A percentile compares a stretch with the other conserved stretches of the same genome.
These are phyloP conservation scores for Talaromyces sp. DNA, from an alignment of 2,329 filamentous ascomycete genomes.

Conservation along the genomic window DNA sequence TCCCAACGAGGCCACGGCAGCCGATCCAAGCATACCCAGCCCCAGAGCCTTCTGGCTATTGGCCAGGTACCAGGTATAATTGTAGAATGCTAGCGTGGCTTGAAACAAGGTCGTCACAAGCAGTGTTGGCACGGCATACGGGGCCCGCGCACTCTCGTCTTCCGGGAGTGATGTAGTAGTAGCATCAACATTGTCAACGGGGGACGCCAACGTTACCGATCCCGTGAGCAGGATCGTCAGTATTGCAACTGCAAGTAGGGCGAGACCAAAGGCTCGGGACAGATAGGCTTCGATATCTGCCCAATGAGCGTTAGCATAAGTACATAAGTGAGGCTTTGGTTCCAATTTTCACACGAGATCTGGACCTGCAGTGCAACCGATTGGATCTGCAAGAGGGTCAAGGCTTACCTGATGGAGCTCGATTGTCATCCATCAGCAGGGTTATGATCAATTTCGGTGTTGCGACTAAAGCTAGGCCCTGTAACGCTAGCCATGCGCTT, in stretches of 20 bases:
- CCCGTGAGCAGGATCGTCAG: constrained; percentile 68
- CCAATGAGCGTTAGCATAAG: constrained; percentile 18
- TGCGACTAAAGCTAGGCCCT: constrained; percentile 54
- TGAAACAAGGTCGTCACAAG: constrained; percentile 67
- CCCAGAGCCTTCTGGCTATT: constrained; percentile 57
- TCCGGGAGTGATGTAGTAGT: constrained; percentile 27
- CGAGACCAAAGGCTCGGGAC: constrained; percentile 65
- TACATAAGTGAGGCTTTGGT: background rate
- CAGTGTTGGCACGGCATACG: constrained; percentile 64
- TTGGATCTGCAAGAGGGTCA: background rate
- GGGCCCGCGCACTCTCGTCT: constrained; percentile 50
- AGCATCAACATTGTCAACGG: constrained; percentile 40
- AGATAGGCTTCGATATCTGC: constrained; percentile 69
- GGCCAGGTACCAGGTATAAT: constrained; percentile 64
- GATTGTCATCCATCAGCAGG: constrained; percentile 56
- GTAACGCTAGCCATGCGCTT: constrained; percentile 43
- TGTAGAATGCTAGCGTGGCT: constrained; percentile 59
- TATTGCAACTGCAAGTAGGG: constrained; percentile 62
- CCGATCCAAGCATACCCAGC: constrained; percentile 58
- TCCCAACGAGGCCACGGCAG: constrained; percentile 58
- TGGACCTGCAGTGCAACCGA: background rate
- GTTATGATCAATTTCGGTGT: constrained; percentile 61
- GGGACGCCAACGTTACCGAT: constrained; percentile 62
- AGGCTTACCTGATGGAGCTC: constrained; percentile 52
- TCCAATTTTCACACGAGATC: background rate